Evolutionary conservation across 371 early-diverging fungal genomes (phyloP).

Genomic region (Saksenaea oblongispora): DNA sequence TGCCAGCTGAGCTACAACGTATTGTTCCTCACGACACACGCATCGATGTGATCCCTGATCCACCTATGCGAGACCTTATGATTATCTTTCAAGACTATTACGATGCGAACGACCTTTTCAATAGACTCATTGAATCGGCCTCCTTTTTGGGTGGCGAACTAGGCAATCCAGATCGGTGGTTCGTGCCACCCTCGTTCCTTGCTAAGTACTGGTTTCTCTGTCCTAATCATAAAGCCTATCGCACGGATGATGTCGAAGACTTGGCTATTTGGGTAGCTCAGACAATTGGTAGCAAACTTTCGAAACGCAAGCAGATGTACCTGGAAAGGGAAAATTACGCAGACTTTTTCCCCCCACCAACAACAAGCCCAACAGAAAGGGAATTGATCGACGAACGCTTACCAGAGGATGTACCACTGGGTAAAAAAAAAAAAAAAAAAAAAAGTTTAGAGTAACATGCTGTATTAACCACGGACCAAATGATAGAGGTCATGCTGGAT

Average conservation of each 20-base stretch:
- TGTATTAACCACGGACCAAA: not conserved
- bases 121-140: slow-evolving; percentile 26
- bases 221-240: slow-evolving; percentile 28
- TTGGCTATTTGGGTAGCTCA: not conserved
- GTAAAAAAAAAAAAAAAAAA: slow-evolving; percentile 5
- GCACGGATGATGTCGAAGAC: slow-evolving; percentile 17
- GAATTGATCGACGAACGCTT: not conserved
- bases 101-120: slow-evolving; percentile 41
- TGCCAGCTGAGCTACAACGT: slow-evolving; percentile 42
- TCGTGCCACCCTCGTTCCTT: slow-evolving; percentile 35
- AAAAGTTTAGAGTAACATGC: no score
- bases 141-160: slow-evolving; percentile 43
- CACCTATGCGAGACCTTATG: slow-evolving; percentile 43
- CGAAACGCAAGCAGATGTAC: slow-evolving; percentile 36
- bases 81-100: slow-evolving; percentile 48
- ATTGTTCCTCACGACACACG: slow-evolving; percentile 43
- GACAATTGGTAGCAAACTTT: slow-evolving; percentile 6
- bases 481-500: slow-evolving; percentile 23
- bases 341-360: slow-evolving; percentile 28
- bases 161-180: slow-evolving; percentile 43
- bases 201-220: slow-evolving; percentile 40
- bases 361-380: not conserved
- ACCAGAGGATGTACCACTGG: slow-evolving; percentile 23
- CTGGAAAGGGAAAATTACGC: slow-evolving; percentile 31
- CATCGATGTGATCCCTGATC: slow-evolving; percentile 43